Base-by-base conservation (phyloP, 257 asterid species). In the Nemophila menziesii region DNA sequence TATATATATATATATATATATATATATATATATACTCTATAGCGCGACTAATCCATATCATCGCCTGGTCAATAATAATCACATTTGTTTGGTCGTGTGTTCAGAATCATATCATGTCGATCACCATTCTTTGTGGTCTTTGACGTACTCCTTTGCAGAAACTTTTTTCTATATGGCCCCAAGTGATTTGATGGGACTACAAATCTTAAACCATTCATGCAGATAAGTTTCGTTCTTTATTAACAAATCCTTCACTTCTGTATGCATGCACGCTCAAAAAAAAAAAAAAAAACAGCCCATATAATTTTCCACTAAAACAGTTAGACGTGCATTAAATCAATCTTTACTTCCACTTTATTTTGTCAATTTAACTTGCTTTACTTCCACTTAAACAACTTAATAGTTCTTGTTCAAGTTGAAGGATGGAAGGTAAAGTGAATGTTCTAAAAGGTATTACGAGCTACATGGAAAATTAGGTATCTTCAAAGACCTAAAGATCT, bases 121-220 rank as follows among this genome's bases (percentile, higher is more conserved):
- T 42, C 17, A 9, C 10, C 10, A 4, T 11, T 4, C 12, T 14
- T 8, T 36, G 33, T 52, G 49, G 41, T 23, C 11, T 34, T 55
- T 62, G 5, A 21, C 16, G 3, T 36, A 29, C 22, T 17, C 34
- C 23, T 20, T 29, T 0, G 37, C 33, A 27, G 18, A 34, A 54
- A 18, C 62, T 42, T 69, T 54, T 64, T 43, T 20, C 14, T 36
- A 8, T 37, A 44, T 56, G 56, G 53, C 9, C 52, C 45, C 52
- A 23, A 11, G 40, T 46, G 60, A 66, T 60, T 58, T 58, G 66
- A 60, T 50, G 72, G 69, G 70, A 48, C 58, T 54, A 38, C 66
- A 60, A 46, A 63, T 52, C 69, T 55, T 18, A 52, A 39, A 17
- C 15, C 23, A 48, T 45, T 12, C 50, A 45, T 50, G 33, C 55